Percentiles rank a stretch among this genome's conserved stretches.
phyloP scores from a whole-genome alignment of 2,329 filamentous ascomycete species.

The Tolypocladium tropicale region DNA sequence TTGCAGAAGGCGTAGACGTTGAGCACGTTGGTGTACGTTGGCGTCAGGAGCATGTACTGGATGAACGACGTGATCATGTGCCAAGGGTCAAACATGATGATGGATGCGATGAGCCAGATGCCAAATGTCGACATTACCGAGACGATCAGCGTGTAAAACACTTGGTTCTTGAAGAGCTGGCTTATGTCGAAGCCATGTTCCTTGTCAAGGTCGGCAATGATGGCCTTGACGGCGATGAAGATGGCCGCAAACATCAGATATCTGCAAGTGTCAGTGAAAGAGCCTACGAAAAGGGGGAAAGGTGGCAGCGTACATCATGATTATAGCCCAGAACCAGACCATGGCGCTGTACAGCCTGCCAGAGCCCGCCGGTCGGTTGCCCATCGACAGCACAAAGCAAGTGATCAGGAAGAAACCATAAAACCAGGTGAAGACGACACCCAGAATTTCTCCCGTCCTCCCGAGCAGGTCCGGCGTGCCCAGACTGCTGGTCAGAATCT shows the following conservation, averaged over 20 bases:
- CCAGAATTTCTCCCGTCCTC: conserved; percentile 66
- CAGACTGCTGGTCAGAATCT: conserved; percentile 84
- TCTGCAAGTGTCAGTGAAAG: conserved; percentile 27
- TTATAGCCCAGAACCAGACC: conserved; percentile 95
- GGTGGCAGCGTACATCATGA: conserved; percentile 64
- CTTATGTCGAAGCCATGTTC: conserved; percentile 54
- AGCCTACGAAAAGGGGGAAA: not conserved
- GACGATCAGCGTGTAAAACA: conserved; percentile 90
- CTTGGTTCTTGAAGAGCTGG: conserved; percentile 72
- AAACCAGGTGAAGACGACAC: conserved; percentile 90
- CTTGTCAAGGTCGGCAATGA: conserved; percentile 58
- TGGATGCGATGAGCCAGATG: conserved; percentile 81
- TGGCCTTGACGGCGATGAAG: conserved; percentile 83
- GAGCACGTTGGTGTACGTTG: conserved; percentile 95
- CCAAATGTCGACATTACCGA: conserved; percentile 87
- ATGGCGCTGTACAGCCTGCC: conserved; percentile 92
- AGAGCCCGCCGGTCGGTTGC: conserved; percentile 88
- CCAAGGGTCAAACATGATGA: conserved; percentile 97
- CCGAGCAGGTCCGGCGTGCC: conserved; percentile 61
- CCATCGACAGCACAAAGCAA: conserved; percentile 89
- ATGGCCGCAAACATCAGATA: conserved; percentile 93
- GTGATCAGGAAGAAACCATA: conserved; percentile 87
- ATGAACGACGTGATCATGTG: conserved; percentile 96
- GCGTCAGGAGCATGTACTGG: conserved; percentile 90
- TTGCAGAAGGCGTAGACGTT: conserved; percentile 99